Base-by-base conservation (phyloP, 1,139 yeast species). In the Geotrichum macrosporum region DNA sequence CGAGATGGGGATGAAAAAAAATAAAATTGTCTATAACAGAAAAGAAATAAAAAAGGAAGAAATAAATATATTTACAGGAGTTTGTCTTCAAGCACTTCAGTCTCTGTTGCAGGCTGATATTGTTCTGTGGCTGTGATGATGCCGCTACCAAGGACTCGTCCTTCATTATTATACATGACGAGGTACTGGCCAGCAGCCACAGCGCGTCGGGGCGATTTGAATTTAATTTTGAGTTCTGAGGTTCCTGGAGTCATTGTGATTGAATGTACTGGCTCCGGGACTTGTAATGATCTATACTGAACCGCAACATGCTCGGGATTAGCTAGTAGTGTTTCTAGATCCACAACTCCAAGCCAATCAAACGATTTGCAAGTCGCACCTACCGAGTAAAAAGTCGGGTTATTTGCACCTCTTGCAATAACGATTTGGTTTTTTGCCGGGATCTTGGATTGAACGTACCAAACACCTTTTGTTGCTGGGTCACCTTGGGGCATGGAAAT, bases 141-240 rank as follows among this genome's bases (percentile, higher is more conserved):
- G 0, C 97, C 97, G 24, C 89, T 78, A 0, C 97, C 97, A 15
- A 92, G 62, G 1, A 94, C 82, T 48, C 78, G 68, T 4, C 48
- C 48, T 45, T 79, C 81, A 1, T 74, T 77, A 37, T 73, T 68
- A 63, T 89, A 92, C 9, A 89, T 62, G 0, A 86, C 95, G 19
- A 88, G 67, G 55, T 77, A 81, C 62, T 92, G 98, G 0, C 97
- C 98, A 0, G 94, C 87, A 0, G 96, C 92, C 61, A 92, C 77
- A 0, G 95, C 96, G 43, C 89, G 67, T 31, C 77, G 79, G 29
- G 67, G 63, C 31, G 84, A 67, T 19, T 55, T 58, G 21, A 83
- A 63, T 13, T 50, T 35, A 8, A 60, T 50, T 2, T 40, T 47
- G 30, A 53, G 34, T 12, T 29, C 50, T 4, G 69, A 43, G 3